phyloP scores from a whole-genome alignment of 2,329 filamentous ascomycete genomes.

The Fusarium sp. region DNA sequence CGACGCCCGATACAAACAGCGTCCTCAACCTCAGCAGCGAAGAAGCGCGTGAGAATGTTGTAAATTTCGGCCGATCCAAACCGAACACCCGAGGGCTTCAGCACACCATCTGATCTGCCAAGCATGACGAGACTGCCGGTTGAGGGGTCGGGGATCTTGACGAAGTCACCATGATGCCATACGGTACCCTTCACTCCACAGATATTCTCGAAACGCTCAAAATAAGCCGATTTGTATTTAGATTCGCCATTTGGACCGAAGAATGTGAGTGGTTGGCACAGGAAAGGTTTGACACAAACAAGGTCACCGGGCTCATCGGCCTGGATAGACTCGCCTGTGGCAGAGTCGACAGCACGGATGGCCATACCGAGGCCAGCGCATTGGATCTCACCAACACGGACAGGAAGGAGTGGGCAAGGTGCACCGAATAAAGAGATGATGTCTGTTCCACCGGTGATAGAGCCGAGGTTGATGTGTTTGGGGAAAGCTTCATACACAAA shows the following conservation, averaged over 20 bases:
- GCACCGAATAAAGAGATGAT: constrained; percentile 96
- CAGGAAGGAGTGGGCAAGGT: constrained; percentile 82
- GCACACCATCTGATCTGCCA: constrained; percentile 89
- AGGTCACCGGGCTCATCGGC: constrained; percentile 86
- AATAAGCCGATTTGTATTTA: constrained; percentile 90
- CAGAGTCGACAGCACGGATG: constrained; percentile 72
- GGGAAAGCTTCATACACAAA: constrained; percentile 92
- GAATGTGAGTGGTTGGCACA: constrained; percentile 91
- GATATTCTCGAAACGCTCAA: constrained; percentile 79
- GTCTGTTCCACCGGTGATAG: constrained; percentile 96
- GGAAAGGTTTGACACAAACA: constrained; percentile 88
- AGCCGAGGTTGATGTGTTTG: constrained; percentile 84
- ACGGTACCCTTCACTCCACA: constrained; percentile 62
- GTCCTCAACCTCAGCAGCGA: constrained; percentile 83
- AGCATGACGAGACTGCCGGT: constrained; percentile 92
- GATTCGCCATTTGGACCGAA: constrained; percentile 76
- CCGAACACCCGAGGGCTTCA: constrained; percentile 92
- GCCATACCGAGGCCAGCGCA: constrained; percentile 85
- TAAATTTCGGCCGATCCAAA: constrained; percentile 98
- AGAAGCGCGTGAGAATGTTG: constrained; percentile 90
- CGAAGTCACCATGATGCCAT: constrained; percentile 97
- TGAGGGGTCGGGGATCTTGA: constrained; percentile 74
- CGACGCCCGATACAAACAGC: constrained; percentile 89
- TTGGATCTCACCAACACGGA: constrained; percentile 82
- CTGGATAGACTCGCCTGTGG: constrained; percentile 68